These are phyloP conservation scores for Leucocoprinus sp. DNA, from an alignment of 768 basidiomycete species.

Conservation along the genomic window DNA sequence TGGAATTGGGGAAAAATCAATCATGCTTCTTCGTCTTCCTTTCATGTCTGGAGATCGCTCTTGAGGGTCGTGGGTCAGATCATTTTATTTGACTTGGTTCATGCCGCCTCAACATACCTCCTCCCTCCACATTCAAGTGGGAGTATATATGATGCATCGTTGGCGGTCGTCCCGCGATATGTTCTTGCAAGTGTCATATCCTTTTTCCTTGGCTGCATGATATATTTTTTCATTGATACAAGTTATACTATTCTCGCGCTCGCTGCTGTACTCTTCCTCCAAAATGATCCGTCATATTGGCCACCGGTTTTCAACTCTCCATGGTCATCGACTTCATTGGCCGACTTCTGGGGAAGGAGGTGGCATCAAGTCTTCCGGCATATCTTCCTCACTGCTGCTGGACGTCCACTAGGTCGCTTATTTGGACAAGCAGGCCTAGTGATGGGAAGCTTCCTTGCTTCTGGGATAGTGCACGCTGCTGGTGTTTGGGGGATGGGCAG, in stretches of 20 bases:
- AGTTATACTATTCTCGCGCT: conserved; percentile 27
- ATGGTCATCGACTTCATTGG: conserved; percentile 34
- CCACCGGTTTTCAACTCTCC: conserved; percentile 42
- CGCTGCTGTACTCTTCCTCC: conserved; percentile 29
- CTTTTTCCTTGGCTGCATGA: neutral
- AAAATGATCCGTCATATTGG: conserved; percentile 34
- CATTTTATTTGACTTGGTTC: neutral
- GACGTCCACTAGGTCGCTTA: conserved; percentile 21
- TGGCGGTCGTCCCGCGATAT: neutral
- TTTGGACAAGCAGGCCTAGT: conserved; percentile 30
- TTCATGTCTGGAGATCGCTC: neutral
- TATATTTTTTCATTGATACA: conserved; percentile 27
- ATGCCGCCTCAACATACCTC: neutral
- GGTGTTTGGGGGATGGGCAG: conserved; percentile 34
- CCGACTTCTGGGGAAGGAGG: conserved; percentile 37
- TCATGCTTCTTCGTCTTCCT: neutral
- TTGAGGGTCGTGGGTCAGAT: neutral
- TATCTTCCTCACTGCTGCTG: conserved; percentile 31
- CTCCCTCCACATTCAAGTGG: neutral
- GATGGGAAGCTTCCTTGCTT: conserved; percentile 40
- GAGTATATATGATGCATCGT: neutral
- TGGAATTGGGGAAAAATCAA: conserved; percentile 2
- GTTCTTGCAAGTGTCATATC: neutral
- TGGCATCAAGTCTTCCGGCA: conserved; percentile 49
- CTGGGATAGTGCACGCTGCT: conserved; percentile 38